These are phyloP conservation scores for Tolypocladium inflatum DNA, from an alignment of 2,329 filamentous ascomycete genomes.

Conservation along the genomic window DNA sequence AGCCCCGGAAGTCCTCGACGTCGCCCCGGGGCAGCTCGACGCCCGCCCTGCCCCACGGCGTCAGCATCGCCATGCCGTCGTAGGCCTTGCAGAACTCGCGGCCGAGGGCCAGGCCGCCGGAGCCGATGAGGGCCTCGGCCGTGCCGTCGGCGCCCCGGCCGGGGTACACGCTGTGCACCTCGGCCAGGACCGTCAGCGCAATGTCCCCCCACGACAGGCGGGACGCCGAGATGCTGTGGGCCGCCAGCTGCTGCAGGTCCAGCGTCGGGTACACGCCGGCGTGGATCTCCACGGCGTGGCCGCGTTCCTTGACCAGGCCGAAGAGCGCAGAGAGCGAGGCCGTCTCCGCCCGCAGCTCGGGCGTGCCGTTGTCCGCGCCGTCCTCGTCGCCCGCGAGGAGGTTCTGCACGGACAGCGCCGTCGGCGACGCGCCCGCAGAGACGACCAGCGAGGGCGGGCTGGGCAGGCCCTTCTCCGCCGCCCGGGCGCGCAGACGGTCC, in stretches of 20 bases:
- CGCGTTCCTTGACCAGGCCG: constrained; percentile 19
- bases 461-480: constrained; percentile 6
- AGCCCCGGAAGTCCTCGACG: constrained; percentile 35
- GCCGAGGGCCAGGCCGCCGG: constrained; percentile 60
- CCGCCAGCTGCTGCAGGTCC: constrained; percentile 72
- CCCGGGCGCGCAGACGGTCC: constrained; percentile 9
- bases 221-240: constrained; percentile 42
- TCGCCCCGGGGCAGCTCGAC: constrained; percentile 15
- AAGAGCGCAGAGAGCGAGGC: constrained; percentile 11
- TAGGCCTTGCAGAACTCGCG: constrained; percentile 68
- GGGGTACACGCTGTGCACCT: constrained; percentile 61
- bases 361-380: constrained; percentile 2
- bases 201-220: constrained; percentile 45
- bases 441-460: constrained; percentile 26
- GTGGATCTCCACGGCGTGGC: constrained; percentile 55
- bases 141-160: constrained; percentile 36
- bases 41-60: constrained; percentile 39
- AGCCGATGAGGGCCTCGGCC: constrained; percentile 59
- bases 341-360: constrained; percentile 10
- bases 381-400: constrained; percentile 6
- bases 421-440: constrained; percentile 70
- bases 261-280: constrained; percentile 68
- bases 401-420: constrained; percentile 32
- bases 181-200: constrained; percentile 59
- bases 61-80: constrained; percentile 60